Base-by-base conservation (phyloP, 495 filamentous ascomycete genomes). In the Penicillium canariense region DNA sequence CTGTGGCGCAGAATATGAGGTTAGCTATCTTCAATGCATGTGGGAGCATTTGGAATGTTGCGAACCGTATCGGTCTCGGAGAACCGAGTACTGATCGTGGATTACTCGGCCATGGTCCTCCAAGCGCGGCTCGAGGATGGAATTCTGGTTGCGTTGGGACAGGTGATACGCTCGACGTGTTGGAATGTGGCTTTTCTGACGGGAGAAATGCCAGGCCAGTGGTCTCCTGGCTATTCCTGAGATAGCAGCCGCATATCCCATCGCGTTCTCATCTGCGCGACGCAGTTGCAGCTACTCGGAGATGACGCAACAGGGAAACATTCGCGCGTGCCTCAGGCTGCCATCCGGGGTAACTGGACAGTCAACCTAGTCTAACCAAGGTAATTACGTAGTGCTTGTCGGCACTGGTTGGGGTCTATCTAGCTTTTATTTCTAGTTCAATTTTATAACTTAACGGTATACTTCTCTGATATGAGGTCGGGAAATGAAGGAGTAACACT, bases 21-120 rank as follows among this genome's bases (percentile, higher is more conserved):
- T 18, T 20, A 48, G n/a, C 17, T 20, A 1, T 9, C 23, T 20
- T 55, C n/a, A 55, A 20, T 10, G 17, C 3, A 2, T 23, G 12
- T 15, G 6, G 1, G 25, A 1, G 14, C 2, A 39, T 11, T 23
- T 28, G n/a, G 17, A 48, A 5, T 2, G 7, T 3, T 32, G 28
- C 68, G 31, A 61, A 92, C 90, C 74, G 68, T 97, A 96, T 35
- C 77, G 74, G 17, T 86, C 80, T 35, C 81, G 81, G 22, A 96
- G 74, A 15, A 73, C 65, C 4, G 90, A 88, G 69, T 88, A 97
- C 49, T 95, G 86, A 66, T 93, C 84, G 44, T 77, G 73, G 57
- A 96, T 86, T n/a, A 84, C 73, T 51, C 78, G 84, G 6, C 85
- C 91, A 28, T 89, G 61, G 26, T 81, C 72, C 50, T 78, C 72